Conservation (phyloP, 2,329 filamentous ascomycete species). For the Ophiosphaerella herpotricha region DNA sequence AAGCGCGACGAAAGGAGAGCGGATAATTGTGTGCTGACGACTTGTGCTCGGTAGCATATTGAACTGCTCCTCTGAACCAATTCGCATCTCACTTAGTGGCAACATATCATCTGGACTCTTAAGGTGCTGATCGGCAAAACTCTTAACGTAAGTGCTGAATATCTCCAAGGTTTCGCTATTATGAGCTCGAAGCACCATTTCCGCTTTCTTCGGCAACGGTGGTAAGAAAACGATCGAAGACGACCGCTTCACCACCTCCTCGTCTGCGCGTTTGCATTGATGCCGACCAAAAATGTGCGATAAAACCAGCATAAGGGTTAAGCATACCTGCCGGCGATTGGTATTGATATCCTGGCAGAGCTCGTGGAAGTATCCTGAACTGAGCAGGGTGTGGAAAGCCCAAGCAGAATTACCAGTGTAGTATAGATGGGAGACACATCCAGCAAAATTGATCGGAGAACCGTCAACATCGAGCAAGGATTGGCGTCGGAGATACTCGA, state of each 20-base stretch:
- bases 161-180: constrained; percentile 68
- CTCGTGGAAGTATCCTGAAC: constrained; percentile 69
- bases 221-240: constrained; percentile 70
- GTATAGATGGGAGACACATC: constrained; percentile 72
- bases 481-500: constrained; percentile 76
- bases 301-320: constrained; percentile 69
- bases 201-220: constrained; percentile 62
- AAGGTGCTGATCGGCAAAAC: constrained; percentile 69
- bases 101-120: constrained; percentile 58
- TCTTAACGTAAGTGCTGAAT: constrained; percentile 71
- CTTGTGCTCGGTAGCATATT: constrained; percentile 12
- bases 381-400: constrained; percentile 75
- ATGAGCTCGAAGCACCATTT: constrained; percentile 61
- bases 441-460: constrained; percentile 72
- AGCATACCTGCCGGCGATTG: constrained; percentile 57
- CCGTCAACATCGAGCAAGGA: constrained; percentile 66
- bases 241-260: constrained; percentile 59
- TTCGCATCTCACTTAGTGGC: constrained; percentile 62
- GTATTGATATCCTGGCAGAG: constrained; percentile 63
- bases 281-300: constrained; percentile 71
- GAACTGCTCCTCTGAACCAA: constrained; percentile 43
- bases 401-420: constrained; percentile 77
- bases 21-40: constrained; percentile 54
- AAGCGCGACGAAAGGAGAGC: constrained; percentile 72
- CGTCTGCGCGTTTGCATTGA: constrained; percentile 53